Base-by-base conservation (phyloP, 352 stramenopile genomes). In the Blastocystis sp. region DNA sequence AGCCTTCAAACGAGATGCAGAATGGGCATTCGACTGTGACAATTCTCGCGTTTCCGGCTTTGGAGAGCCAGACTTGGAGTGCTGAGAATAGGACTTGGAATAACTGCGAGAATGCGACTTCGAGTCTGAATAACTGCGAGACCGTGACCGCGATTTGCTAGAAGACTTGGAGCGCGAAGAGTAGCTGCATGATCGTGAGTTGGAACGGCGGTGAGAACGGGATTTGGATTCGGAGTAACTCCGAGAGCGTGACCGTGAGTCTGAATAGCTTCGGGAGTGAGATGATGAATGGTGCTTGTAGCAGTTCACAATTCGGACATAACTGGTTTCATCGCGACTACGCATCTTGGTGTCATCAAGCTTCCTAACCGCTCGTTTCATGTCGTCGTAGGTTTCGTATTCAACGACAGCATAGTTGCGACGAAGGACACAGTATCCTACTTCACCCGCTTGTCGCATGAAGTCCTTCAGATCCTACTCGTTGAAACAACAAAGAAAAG, bases 391-490 rank as follows among this genome's bases (percentile, higher is more conserved):
- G 46, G 44, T 40, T 4, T 38, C 44, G 57, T 56, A 78, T 46
- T 78, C 67, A 4, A 78, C 67, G 38, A 61, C 40, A 44, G 32
- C 67, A 78, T 78, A 78, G 67, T 36, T 24, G 3, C 42, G 42
- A 44, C 46, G 67, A 78, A 78, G 29, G 38, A 9, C 40, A 61
- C 42, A 78, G 34, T 78, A 78, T 9, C 40, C 42, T 11, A 78
- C 67, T 38, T 46, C 32, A 61, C 67, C 67, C 14, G 36, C 42
- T 24, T 24, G 24, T 21, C 46, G 44, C 67, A 78, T 78, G 42
- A 57, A 61, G 67, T 78, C 67, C 67, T 78, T 78, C 24, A 78
- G 38, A 42, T 78, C 67, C 67, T 78, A 29, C 36, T 0, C 16
- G 27, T 78, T 24, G 32, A 16, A 61, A 27, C 7, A 29, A 32